A percentile compares a stretch with the other conserved stretches of the same genome.
Evolutionary conservation across 2,329 filamentous ascomycete species (phyloP).

Genomic region (Dryadomyces quercus-mongolicae): DNA sequence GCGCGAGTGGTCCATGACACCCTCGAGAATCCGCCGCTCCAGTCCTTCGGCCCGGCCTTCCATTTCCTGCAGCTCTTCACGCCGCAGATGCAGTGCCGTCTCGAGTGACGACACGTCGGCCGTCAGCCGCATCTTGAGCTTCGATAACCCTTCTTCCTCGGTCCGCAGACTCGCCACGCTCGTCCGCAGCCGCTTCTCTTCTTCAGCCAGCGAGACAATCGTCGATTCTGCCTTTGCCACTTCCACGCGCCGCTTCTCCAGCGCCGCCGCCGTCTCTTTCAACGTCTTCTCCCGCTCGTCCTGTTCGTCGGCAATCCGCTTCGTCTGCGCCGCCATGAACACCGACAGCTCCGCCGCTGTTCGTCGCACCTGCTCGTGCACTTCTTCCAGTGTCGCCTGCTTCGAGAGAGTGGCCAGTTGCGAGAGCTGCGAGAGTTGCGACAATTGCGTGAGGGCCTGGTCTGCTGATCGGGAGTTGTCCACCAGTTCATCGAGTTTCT

Average conservation of each 20-base stretch:
- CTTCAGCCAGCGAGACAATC: conserved; percentile 31
- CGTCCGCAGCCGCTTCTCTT: conserved; percentile 40
- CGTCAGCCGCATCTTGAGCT: conserved; percentile 67
- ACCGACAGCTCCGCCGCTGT: conserved; percentile 75
- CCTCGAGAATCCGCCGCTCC: conserved; percentile 86
- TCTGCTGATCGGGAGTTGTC: conserved; percentile 13
- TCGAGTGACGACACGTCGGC: conserved; percentile 86
- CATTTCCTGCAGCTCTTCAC: conserved; percentile 86
- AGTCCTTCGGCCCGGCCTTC: conserved; percentile 77
- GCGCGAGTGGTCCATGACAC: conserved; percentile 91
- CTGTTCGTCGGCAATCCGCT: conserved; percentile 62
- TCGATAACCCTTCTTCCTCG: conserved; percentile 63
- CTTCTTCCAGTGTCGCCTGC: conserved; percentile 73
- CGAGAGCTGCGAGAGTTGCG: conserved; percentile 43
- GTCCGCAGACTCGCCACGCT: conserved; percentile 45
- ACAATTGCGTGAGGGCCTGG: conserved; percentile 23
- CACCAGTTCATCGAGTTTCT: not conserved
- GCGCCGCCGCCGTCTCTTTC: conserved; percentile 65
- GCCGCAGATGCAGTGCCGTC: conserved; percentile 76
- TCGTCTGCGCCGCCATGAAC: conserved; percentile 67
- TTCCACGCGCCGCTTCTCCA: conserved; percentile 63
- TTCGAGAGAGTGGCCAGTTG: conserved; percentile 47
- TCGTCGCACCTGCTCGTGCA: conserved; percentile 74
- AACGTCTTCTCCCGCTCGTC: conserved; percentile 69
- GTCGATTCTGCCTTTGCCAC: conserved; percentile 49